phyloP scores from a whole-genome alignment of 2,329 filamentous ascomycete genomes.

The Colletotrichum godetiae region DNA sequence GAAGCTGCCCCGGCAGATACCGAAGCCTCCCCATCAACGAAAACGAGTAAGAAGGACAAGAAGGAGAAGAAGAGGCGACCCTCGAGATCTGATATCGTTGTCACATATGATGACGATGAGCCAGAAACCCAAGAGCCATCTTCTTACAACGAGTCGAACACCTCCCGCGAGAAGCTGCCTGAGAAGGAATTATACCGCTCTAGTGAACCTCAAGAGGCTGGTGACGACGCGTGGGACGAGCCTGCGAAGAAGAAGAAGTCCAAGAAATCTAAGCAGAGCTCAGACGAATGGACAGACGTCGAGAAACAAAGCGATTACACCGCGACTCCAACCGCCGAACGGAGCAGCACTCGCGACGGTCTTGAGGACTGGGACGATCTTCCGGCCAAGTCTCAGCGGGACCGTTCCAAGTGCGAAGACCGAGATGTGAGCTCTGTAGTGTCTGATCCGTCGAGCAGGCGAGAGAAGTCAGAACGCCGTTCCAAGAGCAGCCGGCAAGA shows the following conservation, averaged over 20 bases:
- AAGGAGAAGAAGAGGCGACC: slow-evolving; percentile 54
- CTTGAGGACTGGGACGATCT: slow-evolving; percentile 24
- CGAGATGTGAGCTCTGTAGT: slow-evolving; percentile 62
- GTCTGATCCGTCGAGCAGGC: slow-evolving; percentile 53
- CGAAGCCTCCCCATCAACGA: slow-evolving; percentile 39
- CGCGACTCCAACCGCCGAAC: not conserved
- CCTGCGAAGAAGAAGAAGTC: slow-evolving; percentile 46
- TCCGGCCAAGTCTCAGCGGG: slow-evolving; percentile 25
- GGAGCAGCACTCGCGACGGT: slow-evolving; percentile 4
- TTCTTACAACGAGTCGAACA: not conserved
- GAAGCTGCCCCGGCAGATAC: slow-evolving; percentile 13
- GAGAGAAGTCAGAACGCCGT: slow-evolving; percentile 48
- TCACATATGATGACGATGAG: slow-evolving; percentile 41
- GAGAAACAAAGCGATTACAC: slow-evolving; percentile 19
- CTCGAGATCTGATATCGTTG: slow-evolving; percentile 42
- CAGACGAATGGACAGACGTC: slow-evolving; percentile 37
- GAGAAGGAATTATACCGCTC: slow-evolving; percentile 25
- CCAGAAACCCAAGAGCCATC: slow-evolving; percentile 18
- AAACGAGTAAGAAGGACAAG: slow-evolving; percentile 48
- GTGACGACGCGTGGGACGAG: slow-evolving; percentile 43
- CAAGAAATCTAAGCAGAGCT: slow-evolving; percentile 39
- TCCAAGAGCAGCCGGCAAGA: slow-evolving; percentile 52
- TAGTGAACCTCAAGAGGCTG: slow-evolving; percentile 36
- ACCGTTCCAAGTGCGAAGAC: slow-evolving; percentile 49
- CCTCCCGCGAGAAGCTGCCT: not conserved